These are phyloP conservation scores for Apocynum venetum DNA, from an alignment of 257 asterid species.

Conservation along the genomic window DNA sequence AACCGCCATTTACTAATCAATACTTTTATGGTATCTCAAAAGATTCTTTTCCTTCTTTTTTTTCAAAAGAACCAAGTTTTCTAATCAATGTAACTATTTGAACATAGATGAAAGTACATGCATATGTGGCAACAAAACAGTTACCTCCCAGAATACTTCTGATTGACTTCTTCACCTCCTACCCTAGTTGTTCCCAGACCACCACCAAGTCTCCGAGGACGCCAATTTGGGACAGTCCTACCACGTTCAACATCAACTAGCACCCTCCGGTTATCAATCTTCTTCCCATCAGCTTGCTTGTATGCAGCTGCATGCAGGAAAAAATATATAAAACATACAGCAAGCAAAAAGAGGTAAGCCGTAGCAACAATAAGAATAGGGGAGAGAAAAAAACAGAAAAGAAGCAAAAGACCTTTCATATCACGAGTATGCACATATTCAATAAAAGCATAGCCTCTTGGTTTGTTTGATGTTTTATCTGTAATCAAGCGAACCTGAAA, in stretches of 20 bases:
- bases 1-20: not conserved
- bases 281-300: constrained; percentile 98
- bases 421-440: constrained; percentile 86
- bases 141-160: constrained; percentile 59
- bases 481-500: constrained; percentile 85
- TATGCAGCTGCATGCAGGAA: constrained; percentile 71
- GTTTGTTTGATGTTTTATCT: constrained; percentile 68
- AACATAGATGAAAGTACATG: not conserved
- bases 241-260: constrained; percentile 99
- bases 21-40: not conserved
- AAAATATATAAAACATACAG: not conserved
- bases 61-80: not conserved
- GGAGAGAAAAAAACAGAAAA: not conserved
- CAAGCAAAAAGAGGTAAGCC: not conserved
- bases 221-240: constrained; percentile 98
- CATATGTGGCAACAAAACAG: constrained; percentile 8
- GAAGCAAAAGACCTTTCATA: constrained; percentile 71
- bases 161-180: constrained; percentile 72
- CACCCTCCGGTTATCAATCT: constrained; percentile 91
- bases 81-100: not conserved
- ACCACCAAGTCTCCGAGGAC: constrained; percentile 99
- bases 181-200: constrained; percentile 98
- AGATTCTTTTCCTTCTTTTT: not conserved
- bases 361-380: not conserved
- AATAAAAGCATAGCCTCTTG: constrained; percentile 95